Evolutionary conservation across 352 stramenopile genomes (phyloP), one percentile per base, ranked within the genome.

Genomic region (Blastocystis sp.): DNA sequence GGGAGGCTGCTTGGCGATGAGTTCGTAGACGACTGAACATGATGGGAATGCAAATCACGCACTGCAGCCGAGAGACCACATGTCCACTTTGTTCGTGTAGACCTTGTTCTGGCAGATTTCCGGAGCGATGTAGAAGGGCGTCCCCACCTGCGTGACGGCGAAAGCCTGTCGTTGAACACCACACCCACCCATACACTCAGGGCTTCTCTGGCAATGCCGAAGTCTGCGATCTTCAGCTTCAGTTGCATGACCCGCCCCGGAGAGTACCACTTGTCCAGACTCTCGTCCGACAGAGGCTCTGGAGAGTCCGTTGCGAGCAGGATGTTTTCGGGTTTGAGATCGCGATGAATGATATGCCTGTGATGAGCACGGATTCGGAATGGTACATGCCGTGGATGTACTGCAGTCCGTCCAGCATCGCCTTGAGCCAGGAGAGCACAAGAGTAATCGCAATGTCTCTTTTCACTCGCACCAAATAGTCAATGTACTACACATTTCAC

Each of bases 51-150:
- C 1, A 29, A 0, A 24, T 21, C 10, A 2, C 1, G 13, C 35
- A 80, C 69, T 80, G 69, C 69, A 80, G 24, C 69, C 69, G 33
- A 80, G 69, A 0, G 69, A 80, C 69, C 69, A 80, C n/a, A 80
- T 80, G 31, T 80, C 69, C 41, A 80, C 55, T 39, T 80, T 80
- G n/a, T 80, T 80, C 35, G 69, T 80, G 12, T 80, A 80, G 6
- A 80, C 10, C 24, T 41, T 0, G n/a, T 61, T 80, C 45, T 62
- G 37, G 55, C 69, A 80, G 6, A 80, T 62, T 62, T 80, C 69
- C 0, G 69, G 69, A 80, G 69, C 69, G 24, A 80, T 31, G 9
- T 80, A 80, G n/a, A 62, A 80, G 69, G 69, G 69, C 13, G 69
- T 80, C 19, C 69, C 69, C 12, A 80, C 45, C 31, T 80, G 69